Conservation (phyloP, 2,329 filamentous ascomycete genomes). For the Colletotrichum phormii region DNA sequence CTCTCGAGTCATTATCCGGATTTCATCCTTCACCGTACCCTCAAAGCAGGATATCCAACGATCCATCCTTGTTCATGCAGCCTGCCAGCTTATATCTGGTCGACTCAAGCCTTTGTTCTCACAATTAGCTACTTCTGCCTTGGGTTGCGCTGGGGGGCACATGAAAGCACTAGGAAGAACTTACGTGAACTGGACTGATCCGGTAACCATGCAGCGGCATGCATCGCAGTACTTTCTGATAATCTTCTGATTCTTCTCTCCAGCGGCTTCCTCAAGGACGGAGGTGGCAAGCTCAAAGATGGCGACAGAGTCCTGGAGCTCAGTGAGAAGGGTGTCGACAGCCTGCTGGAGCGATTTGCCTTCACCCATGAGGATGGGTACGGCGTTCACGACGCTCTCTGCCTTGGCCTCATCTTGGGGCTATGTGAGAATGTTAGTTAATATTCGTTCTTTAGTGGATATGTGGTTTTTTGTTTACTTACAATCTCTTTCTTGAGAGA, state of each 20-base stretch:
- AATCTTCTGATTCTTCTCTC: background rate
- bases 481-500: conserved; percentile 49
- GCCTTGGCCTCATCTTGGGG: conserved; percentile 31
- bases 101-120: conserved; percentile 43
- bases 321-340: conserved; percentile 36
- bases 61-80: conserved; percentile 46
- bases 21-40: background rate
- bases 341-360: conserved; percentile 36
- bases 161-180: conserved; percentile 21
- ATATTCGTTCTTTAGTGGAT: background rate
- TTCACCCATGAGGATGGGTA: conserved; percentile 41
- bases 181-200: conserved; percentile 48
- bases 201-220: conserved; percentile 45
- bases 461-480: background rate
- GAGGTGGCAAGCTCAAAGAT: conserved; percentile 41
- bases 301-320: conserved; percentile 39
- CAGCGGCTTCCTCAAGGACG: conserved; percentile 28
- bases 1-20: background rate
- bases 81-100: conserved; percentile 47
- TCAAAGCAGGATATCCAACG: conserved; percentile 47
- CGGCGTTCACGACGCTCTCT: conserved; percentile 44
- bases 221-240: conserved; percentile 45
- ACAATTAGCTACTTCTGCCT: background rate
- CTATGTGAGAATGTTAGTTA: background rate
- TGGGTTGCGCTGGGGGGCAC: background rate